Percentiles rank a stretch among this genome's conserved stretches.
Conservation (phyloP, 345 rosid species). For the Citrus mangshanensis region DNA sequence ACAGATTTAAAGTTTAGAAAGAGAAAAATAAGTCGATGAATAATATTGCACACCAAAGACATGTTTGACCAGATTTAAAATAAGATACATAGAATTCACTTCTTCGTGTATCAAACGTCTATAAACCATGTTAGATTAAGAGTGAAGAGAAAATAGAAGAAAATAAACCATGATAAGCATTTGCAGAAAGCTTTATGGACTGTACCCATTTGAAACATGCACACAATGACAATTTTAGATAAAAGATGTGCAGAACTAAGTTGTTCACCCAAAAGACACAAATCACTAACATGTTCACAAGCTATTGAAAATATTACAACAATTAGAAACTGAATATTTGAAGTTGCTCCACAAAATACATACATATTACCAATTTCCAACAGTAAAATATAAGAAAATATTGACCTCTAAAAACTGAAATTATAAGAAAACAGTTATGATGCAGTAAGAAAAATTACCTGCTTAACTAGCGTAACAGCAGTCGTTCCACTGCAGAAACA, state of each 20-base stretch:
- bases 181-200: neutral
- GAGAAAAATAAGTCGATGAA: neutral
- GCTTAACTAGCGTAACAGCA: constrained; percentile 83
- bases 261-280: neutral
- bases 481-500: constrained; percentile 99
- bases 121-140: neutral
- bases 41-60: neutral
- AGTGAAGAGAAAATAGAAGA: neutral
- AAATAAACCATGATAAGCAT: neutral
- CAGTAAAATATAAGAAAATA: neutral
- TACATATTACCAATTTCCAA: neutral
- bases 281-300: neutral
- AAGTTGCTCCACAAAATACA: neutral
- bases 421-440: neutral
- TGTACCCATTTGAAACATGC: neutral
- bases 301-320: neutral
- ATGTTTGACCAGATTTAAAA: neutral
- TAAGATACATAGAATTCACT: neutral
- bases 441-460: constrained; percentile 44
- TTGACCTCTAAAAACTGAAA: neutral
- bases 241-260: neutral
- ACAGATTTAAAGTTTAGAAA: neutral
- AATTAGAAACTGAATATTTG: neutral
- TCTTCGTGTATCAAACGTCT: neutral
- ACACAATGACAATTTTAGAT: neutral